Conservation (phyloP, 257 asterid species). For the Henckelia pumila region DNA sequence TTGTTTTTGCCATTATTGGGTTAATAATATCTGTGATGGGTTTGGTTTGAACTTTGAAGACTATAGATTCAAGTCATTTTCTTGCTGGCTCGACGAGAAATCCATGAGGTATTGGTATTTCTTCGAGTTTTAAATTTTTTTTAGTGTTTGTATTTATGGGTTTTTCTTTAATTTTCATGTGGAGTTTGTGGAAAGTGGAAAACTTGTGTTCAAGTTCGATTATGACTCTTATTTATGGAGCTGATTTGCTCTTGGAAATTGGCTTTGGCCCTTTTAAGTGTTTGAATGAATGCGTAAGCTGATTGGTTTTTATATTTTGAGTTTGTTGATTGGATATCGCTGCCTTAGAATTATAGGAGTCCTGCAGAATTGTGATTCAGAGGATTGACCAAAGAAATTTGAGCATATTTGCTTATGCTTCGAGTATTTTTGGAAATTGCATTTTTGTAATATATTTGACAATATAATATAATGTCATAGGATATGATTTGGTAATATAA, state of each 20-base stretch:
- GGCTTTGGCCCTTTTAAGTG: not conserved
- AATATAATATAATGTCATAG: no score
- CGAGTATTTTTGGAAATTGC: no score
- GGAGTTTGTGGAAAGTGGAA: conserved; percentile 10
- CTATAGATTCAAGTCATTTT: conserved; percentile 17
- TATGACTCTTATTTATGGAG: not conserved
- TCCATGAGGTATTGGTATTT: conserved; percentile 25
- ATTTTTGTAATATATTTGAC: no score
- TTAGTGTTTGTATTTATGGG: conserved; percentile 5
- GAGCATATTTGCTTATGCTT: not conserved
- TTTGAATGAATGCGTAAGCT: not conserved
- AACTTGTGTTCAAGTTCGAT: not conserved
- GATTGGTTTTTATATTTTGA: not conserved
- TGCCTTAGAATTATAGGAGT: not conserved
- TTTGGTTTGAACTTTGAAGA: conserved; percentile 11
- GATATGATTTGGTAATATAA: no score
- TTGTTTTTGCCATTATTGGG: conserved; percentile 8
- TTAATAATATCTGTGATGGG: not conserved
- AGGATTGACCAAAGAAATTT: not conserved
- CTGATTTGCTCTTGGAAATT: not conserved
- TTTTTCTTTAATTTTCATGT: conserved; percentile 18
- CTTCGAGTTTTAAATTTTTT: conserved; percentile 7
- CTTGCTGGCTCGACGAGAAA: conserved; percentile 24
- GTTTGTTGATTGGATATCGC: not conserved
- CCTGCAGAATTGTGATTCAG: conserved; percentile 1